A percentile compares a stretch with the other conserved stretches of the same genome.
Conservation (phyloP, 129 eudicot genomes). For the Flaveria bidentis region DNA sequence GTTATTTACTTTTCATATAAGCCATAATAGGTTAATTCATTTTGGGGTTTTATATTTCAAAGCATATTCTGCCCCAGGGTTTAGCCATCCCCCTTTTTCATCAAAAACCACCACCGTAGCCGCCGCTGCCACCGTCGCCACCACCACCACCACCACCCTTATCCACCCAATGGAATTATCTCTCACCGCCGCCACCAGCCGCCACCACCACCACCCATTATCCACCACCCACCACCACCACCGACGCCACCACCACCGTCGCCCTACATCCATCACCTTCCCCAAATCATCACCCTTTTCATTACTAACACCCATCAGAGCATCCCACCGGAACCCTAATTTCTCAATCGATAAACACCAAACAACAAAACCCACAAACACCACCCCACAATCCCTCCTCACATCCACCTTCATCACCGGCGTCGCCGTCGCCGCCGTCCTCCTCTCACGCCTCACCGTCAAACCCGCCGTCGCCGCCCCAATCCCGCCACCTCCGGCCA, state of each 20-base stretch:
- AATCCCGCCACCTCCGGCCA: slow-evolving; percentile 28
- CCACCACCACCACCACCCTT: slow-evolving; percentile 20
- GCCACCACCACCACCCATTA: slow-evolving; percentile 34
- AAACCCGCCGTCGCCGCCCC: slow-evolving; percentile 51
- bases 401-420: slow-evolving; percentile 55
- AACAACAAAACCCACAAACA: slow-evolving; percentile 12
- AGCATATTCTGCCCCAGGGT: slow-evolving; percentile 42
- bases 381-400: slow-evolving; percentile 35
- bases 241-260: slow-evolving; percentile 34
- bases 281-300: slow-evolving; percentile 26
- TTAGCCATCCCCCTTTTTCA: slow-evolving; percentile 9
- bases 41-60: slow-evolving; percentile 32
- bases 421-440: slow-evolving; percentile 46
- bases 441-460: slow-evolving; percentile 41
- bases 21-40: not conserved
- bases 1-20: no score
- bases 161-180: slow-evolving; percentile 32
- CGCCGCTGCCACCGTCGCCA: not conserved
- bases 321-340: slow-evolving; percentile 27
- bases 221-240: slow-evolving; percentile 31
- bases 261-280: slow-evolving; percentile 13
- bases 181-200: slow-evolving; percentile 36
- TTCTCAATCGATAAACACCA: slow-evolving; percentile 25
- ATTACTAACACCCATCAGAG: slow-evolving; percentile 12
- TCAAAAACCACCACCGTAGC: not conserved